These are phyloP conservation scores for Citrus inodora DNA, from an alignment of 345 rosid species.

Conservation along the genomic window DNA sequence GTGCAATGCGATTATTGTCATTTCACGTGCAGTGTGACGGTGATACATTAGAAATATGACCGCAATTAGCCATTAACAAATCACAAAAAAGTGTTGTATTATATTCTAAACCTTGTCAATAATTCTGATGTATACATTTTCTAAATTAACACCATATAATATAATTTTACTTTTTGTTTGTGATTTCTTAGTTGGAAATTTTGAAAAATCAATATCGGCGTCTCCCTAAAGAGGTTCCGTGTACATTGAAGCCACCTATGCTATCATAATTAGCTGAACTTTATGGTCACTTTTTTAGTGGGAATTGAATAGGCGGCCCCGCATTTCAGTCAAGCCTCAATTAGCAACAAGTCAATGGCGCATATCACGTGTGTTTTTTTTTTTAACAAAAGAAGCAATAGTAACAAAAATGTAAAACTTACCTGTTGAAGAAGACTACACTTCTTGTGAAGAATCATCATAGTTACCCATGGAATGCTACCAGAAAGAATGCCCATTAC, in stretches of 20 bases:
- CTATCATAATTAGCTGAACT: too few relatives aligned
- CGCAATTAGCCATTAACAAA: background rate
- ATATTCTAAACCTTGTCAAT: background rate
- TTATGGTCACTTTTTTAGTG: background rate
- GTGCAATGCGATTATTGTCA: background rate
- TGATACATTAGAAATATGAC: background rate
- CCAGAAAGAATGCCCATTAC: constrained; percentile 74
- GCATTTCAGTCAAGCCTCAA: background rate
- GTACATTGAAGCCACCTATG: background rate
- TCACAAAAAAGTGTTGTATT: background rate
- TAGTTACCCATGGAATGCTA: constrained; percentile 86
- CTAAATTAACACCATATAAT: background rate
- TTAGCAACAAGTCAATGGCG: background rate
- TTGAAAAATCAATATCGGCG: background rate
- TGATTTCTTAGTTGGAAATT: background rate
- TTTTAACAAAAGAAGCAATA: too few relatives aligned
- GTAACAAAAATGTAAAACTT: background rate
- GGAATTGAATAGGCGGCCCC: background rate
- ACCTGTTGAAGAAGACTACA: constrained; percentile 64
- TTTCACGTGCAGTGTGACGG: background rate
- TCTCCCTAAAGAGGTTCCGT: background rate
- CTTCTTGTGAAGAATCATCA: constrained; percentile 92
- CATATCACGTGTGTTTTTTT: background rate
- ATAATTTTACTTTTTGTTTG: too few relatives aligned
- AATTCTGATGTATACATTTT: background rate